phyloP scores from a whole-genome alignment of 2,329 filamentous ascomycete species.

The Aureobasidium sp. region DNA sequence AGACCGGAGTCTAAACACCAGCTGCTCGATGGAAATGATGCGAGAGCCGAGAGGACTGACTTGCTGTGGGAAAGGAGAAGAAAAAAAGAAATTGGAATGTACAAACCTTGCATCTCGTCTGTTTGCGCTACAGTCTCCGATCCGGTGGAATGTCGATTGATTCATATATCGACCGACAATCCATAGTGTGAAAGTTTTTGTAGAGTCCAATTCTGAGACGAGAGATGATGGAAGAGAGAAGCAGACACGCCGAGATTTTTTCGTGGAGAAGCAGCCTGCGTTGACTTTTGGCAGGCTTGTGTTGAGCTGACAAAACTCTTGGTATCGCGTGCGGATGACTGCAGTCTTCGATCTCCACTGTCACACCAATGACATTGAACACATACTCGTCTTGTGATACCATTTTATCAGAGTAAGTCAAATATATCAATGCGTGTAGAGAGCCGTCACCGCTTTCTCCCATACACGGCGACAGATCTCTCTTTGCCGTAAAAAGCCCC shows the following conservation, averaged over 20 bases:
- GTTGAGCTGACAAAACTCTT: background rate
- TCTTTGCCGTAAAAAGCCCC: background rate
- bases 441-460: background rate
- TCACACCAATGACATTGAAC: background rate
- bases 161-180: too few relatives aligned
- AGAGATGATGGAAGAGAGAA: background rate
- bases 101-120: background rate
- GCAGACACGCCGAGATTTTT: background rate
- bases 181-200: too few relatives aligned
- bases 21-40: constrained; percentile 16
- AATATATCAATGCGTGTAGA: background rate
- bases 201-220: too few relatives aligned
- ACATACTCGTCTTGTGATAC: background rate
- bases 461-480: too few relatives aligned
- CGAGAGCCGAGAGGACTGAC: constrained; percentile 31
- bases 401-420: background rate
- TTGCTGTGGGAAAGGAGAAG: constrained; percentile 20
- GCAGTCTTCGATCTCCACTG: background rate
- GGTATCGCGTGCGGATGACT: background rate
- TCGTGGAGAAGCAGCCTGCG: background rate
- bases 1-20: constrained; percentile 19
- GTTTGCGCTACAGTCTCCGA: too few relatives aligned
- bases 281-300: background rate
- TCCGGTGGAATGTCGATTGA: too few relatives aligned
- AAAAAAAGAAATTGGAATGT: background rate